Evolutionary conservation across 805 yeast genomes (phyloP), one percentile per base, ranked within the genome.

Genomic region (Ogataea wickerhamii): DNA sequence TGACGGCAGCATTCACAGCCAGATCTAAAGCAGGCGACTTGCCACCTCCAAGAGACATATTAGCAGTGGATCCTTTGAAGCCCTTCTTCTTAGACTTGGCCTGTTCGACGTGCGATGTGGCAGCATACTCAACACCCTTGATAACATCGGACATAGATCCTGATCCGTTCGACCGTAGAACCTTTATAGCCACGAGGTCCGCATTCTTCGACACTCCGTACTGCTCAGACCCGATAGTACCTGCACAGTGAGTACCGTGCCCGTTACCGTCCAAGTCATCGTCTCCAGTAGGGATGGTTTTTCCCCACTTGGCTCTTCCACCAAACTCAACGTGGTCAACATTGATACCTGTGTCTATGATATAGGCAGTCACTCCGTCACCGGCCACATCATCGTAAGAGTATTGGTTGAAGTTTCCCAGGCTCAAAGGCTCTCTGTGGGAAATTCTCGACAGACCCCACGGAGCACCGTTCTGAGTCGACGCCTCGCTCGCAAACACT

Each of bases 181-280:
- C 95, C 61, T 87, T 86, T 43, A 87, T 85, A 21, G 94, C 94
- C 52, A 83, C 87, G 38, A 87, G 62, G 16, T 79, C 70, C 7
- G 89, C 93, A 36, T 76, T 70, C 64, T 87, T 87, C 40, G 95
- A 89, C 38, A 87, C 86, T 67, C 96, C 96, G 48, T 81, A 86
- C 36, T 76, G 68, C 44, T 70, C 70, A 17, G 93, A 83, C 35
- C 82, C 96, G 53, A 89, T 86, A 24, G 94, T 87, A 65, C 96
- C 97, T n/a, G 96, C 95, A 68, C 94, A 87, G 58, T 88, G 97
- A 32, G 96, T 87, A 56, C 97, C 97, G 64, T 88, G 97, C 36
- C 96, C 97, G 54, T 86, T 84, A 37, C 87, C 93, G 60, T 89
- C 96, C 30, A 70, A 55, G 49, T 81, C 87, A 37, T 72, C 73